A percentile compares a stretch with the other conserved stretches of the same genome.
These are phyloP conservation scores for Quercus robur DNA, from an alignment of 306 rosid species.

Conservation along the genomic window DNA sequence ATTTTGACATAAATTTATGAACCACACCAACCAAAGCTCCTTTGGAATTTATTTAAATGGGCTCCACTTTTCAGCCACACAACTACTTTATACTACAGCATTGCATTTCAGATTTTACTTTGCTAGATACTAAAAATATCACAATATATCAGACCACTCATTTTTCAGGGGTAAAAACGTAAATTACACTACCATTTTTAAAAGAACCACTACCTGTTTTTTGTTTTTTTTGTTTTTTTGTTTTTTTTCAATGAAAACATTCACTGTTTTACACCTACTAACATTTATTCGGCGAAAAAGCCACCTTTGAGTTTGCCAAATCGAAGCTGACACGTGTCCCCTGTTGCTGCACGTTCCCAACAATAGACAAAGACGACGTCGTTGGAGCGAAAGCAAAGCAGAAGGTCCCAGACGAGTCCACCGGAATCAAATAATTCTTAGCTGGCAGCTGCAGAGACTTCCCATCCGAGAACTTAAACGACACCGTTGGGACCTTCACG, in stretches of 20 bases:
- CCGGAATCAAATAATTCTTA: conserved; percentile 76
- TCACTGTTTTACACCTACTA: not conserved
- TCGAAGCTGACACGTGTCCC: conserved; percentile 95
- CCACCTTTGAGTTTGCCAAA: conserved; percentile 49
- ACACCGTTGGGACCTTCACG: conserved; percentile 74
- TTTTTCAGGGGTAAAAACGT: conserved; percentile 23
- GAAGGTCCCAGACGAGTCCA: conserved; percentile 55
- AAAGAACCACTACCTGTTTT: too few relatives aligned
- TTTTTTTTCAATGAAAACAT: too few relatives aligned
- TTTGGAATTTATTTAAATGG: not conserved
- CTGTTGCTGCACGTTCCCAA: conserved; percentile 93
- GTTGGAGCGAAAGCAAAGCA: conserved; percentile 95
- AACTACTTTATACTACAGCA: not conserved
- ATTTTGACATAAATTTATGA: conserved; percentile 13
- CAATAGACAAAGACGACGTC: conserved; percentile 55
- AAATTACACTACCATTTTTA: not conserved
- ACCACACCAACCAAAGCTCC: conserved; percentile 6
- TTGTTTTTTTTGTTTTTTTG: not conserved
- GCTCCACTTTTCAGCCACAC: conserved; percentile 8
- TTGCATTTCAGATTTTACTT: not conserved
- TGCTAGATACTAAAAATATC: not conserved
- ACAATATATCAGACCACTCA: not conserved
- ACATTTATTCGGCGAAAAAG: conserved; percentile 70
- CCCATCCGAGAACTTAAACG: conserved; percentile 55
- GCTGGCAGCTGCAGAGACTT: conserved; percentile 55